These are phyloP conservation scores for maize (Zea mays) DNA, from an alignment of 176 grass and related monocot genomes.

Conservation along the genomic window Zm-B73-REFERENCE-NAM-5.0 NC_050099.1:186910501-186911000, in stretches of 20 bases:
- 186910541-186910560: too few species aligned
- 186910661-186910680: neutral
- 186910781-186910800: neutral
- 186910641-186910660: neutral
- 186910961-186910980: conserved; percentile 36
- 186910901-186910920: conserved; percentile 6
- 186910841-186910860: neutral
- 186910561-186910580: too few species aligned
- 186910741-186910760: neutral
- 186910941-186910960: neutral
- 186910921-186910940: neutral
- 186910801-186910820: neutral
- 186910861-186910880: neutral
- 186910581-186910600: too few species aligned
- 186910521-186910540: too few species aligned
- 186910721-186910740: neutral
- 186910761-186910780: neutral
- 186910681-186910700: neutral
- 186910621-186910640: neutral
- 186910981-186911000: conserved; percentile 36
- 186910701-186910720: neutral
- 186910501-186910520: too few species aligned
- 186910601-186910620: too few species aligned
- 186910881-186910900: conserved; percentile 1
- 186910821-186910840: neutral